Percentiles rank a stretch among this genome's conserved stretches.
phyloP scores from a whole-genome alignment of 208 protist species.

The Leishmania martiniquensis region DNA sequence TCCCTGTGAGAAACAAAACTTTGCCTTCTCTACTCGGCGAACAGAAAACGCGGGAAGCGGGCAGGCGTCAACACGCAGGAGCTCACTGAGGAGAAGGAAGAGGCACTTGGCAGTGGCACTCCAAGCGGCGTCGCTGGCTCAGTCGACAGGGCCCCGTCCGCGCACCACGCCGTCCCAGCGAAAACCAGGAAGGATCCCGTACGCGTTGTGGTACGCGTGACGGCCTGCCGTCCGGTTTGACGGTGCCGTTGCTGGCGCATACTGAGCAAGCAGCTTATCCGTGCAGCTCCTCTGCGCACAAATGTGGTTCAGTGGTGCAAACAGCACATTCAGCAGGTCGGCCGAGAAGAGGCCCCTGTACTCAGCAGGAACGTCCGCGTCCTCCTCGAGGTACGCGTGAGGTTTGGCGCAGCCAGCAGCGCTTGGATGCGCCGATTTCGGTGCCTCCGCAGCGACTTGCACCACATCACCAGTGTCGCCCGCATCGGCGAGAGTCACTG shows the following conservation, averaged over 20 bases:
- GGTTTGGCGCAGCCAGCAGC: neutral
- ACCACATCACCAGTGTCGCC: neutral
- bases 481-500: neutral
- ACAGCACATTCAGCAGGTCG: constrained; percentile 55
- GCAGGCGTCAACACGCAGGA: too few relatives aligned
- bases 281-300: constrained; percentile 31
- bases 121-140: neutral
- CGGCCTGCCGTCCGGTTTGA: neutral
- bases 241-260: constrained; percentile 33
- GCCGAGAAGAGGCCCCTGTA: constrained; percentile 65
- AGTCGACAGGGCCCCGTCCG: constrained; percentile 39
- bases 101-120: neutral
- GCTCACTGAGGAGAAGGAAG: neutral
- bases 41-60: neutral
- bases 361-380: constrained; percentile 62
- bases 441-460: neutral
- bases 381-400: constrained; percentile 27
- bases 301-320: constrained; percentile 50
- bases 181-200: constrained; percentile 56
- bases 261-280: constrained; percentile 78
- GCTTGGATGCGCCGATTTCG: neutral
- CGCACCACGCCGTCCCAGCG: constrained; percentile 90
- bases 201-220: constrained; percentile 17
- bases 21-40: neutral
- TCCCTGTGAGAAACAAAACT: too few relatives aligned